phyloP scores from a whole-genome alignment of 2,329 filamentous ascomycete species.

The Nothopassalora personata region DNA sequence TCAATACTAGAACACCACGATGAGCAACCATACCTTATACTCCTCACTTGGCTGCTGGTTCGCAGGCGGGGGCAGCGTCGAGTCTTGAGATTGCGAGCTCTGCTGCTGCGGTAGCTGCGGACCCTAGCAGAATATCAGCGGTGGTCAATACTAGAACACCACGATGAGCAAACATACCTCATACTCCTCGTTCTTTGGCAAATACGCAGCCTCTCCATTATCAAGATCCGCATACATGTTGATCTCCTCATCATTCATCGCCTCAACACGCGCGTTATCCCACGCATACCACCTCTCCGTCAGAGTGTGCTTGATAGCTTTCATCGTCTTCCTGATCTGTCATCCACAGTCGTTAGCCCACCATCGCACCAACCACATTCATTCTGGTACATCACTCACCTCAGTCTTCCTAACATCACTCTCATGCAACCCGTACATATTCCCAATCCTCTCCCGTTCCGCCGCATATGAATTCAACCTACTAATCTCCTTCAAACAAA shows the following conservation, averaged over 20 bases:
- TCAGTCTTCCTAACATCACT: conserved; percentile 55
- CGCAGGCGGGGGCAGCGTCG: background rate
- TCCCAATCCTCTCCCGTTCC: conserved; percentile 61
- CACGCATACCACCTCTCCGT: conserved; percentile 87
- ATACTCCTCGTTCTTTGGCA: conserved; percentile 14
- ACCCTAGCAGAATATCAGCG: background rate
- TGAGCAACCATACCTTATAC: background rate
- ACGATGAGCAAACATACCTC: background rate
- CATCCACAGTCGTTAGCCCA: background rate
- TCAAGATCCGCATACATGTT: conserved; percentile 45
- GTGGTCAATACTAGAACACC: background rate
- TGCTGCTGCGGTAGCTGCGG: background rate
- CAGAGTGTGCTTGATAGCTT: conserved; percentile 74
- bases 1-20: no score
- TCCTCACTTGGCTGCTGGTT: background rate
- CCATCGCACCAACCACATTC: conserved; percentile 1
- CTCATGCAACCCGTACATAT: conserved; percentile 65
- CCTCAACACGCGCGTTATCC: conserved; percentile 66
- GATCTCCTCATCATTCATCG: conserved; percentile 62
- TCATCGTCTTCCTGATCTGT: conserved; percentile 72
- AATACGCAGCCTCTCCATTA: conserved; percentile 27
- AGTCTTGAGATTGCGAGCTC: background rate
- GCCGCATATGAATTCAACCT: conserved; percentile 70
- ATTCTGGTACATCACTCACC: conserved; percentile 48
- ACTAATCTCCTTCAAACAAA: conserved; percentile 87